These are phyloP conservation scores for Alternaria sp. DNA, from an alignment of 2,329 filamentous ascomycete species.

Conservation along the genomic window DNA sequence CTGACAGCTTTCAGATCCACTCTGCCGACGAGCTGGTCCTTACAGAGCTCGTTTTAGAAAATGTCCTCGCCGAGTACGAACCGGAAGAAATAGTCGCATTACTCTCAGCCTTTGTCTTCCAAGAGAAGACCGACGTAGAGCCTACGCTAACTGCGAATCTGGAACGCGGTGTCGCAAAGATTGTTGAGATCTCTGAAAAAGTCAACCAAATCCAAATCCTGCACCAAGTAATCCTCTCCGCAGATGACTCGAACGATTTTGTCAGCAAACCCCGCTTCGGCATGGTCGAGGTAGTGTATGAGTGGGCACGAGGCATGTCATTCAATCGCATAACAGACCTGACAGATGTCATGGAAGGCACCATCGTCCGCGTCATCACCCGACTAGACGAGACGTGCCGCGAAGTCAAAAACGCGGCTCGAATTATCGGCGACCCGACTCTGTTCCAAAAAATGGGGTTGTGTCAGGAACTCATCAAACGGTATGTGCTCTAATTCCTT, in stretches of 20 bases:
- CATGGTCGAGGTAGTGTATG: conserved; percentile 96
- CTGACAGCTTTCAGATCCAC: conserved; percentile 68
- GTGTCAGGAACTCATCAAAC: conserved; percentile 96
- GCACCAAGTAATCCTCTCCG: conserved; percentile 89
- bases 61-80: conserved; percentile 93
- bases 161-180: conserved; percentile 82
- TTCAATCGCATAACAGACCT: conserved; percentile 97
- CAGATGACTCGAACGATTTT: conserved; percentile 93
- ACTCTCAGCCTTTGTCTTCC: conserved; percentile 94
- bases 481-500: conserved; percentile 69
- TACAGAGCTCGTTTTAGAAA: conserved; percentile 95
- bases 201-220: conserved; percentile 89
- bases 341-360: conserved; percentile 96
- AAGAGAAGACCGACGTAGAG: conserved; percentile 87
- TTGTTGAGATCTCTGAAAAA: conserved; percentile 89
- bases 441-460: conserved; percentile 96
- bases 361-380: conserved; percentile 94
- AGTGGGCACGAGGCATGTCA: conserved; percentile 97
- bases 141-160: conserved; percentile 84
- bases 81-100: conserved; percentile 96
- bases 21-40: conserved; percentile 95
- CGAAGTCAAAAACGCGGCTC: conserved; percentile 95
- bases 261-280: conserved; percentile 87
- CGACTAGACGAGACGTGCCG: conserved; percentile 93
- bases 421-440: conserved; percentile 92